These are phyloP conservation scores for Quercus suber DNA, from an alignment of 306 rosid species.

Conservation along the genomic window DNA sequence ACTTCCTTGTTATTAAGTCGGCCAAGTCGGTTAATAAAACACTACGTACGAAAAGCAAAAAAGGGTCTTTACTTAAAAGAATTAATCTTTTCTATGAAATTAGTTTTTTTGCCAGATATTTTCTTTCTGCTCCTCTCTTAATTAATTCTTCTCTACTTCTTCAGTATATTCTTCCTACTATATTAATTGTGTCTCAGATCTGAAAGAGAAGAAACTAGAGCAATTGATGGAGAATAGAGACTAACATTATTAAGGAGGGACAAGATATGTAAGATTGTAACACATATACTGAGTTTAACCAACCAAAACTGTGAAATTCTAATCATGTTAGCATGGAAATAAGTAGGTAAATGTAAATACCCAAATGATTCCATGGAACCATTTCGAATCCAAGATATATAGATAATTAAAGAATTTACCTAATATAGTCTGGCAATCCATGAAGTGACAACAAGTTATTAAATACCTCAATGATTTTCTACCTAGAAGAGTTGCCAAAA, in stretches of 20 bases:
- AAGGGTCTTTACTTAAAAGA: background rate
- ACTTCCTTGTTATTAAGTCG: background rate
- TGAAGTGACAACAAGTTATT: too few relatives aligned
- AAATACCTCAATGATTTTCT: too few relatives aligned
- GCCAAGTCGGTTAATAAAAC: slow-evolving; percentile 33
- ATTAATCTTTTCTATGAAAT: background rate
- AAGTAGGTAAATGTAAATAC: background rate
- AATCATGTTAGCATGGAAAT: background rate
- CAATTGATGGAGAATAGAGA: too few relatives aligned
- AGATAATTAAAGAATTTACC: background rate
- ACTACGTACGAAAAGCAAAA: slow-evolving; percentile 22
- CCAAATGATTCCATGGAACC: background rate
- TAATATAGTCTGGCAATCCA: too few relatives aligned
- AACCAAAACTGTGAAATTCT: too few relatives aligned
- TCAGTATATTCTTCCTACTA: background rate
- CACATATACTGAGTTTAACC: too few relatives aligned
- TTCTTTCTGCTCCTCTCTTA: background rate
- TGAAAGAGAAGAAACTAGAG: slow-evolving; percentile 41
- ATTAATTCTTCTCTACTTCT: slow-evolving; percentile 16
- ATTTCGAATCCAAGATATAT: background rate
- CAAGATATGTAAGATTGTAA: too few relatives aligned
- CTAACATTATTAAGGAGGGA: too few relatives aligned
- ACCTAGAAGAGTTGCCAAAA: too few relatives aligned
- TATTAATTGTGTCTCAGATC: slow-evolving; percentile 14
- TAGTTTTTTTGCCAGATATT: background rate